Conservation (phyloP, 2,329 filamentous ascomycete genomes). For the Epichloe glyceriae region DNA sequence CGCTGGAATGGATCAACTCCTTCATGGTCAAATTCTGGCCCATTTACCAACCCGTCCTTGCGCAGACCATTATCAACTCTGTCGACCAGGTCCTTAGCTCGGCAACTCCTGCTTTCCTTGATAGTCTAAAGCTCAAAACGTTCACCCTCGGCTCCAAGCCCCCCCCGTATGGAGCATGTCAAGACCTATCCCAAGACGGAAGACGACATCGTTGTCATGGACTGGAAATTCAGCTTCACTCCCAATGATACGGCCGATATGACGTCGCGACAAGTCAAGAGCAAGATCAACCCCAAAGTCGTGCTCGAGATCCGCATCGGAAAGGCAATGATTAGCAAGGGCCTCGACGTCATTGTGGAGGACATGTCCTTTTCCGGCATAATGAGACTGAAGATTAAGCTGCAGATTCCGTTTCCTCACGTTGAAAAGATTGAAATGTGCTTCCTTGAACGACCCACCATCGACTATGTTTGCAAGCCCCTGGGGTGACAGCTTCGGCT, state of each 20-base stretch:
- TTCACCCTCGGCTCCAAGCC: conserved; percentile 93
- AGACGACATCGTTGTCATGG: conserved; percentile 94
- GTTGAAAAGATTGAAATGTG: conserved; percentile 91
- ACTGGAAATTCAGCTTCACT: conserved; percentile 99
- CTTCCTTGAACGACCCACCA: conserved; percentile 76
- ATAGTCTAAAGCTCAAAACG: conserved; percentile 84
- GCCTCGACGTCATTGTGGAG: conserved; percentile 92
- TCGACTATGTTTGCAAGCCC: conserved; percentile 97
- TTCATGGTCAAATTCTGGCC: conserved; percentile 99
- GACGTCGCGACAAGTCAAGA: conserved; percentile 78
- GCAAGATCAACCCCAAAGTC: conserved; percentile 94
- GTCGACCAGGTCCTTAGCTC: conserved; percentile 94
- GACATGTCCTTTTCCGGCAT: conserved; percentile 93
- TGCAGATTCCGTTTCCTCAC: conserved; percentile 91
- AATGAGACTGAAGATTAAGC: conserved; percentile 95
- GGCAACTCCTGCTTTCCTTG: conserved; percentile 80
- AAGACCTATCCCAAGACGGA: conserved; percentile 95
- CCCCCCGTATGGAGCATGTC: conserved; percentile 85
- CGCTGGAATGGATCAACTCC: conserved; percentile 97
- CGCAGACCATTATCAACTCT: conserved; percentile 80
- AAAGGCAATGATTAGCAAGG: conserved; percentile 94
- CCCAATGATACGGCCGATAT: conserved; percentile 89
- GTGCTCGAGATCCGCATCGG: conserved; percentile 90
- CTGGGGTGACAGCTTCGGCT: conserved; percentile 90
- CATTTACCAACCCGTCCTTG: conserved; percentile 90